Conservation (phyloP, 352 stramenopile species). For the Pythium sp. region DNA sequence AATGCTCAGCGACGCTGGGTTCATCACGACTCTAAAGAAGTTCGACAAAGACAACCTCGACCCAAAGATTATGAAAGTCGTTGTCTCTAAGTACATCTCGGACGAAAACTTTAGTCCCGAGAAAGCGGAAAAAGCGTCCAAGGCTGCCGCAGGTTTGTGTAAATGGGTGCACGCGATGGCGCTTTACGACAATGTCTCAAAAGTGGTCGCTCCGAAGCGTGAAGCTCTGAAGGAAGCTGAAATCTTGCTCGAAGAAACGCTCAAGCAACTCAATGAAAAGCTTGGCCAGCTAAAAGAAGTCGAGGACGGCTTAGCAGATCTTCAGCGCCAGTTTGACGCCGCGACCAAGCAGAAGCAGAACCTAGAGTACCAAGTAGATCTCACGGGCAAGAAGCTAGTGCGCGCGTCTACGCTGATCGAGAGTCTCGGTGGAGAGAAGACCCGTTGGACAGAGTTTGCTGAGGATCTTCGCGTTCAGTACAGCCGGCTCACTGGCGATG, state of each 20-base stretch:
- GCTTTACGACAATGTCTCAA: slow-evolving; percentile 92
- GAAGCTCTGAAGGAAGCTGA: slow-evolving; percentile 86
- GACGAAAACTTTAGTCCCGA: slow-evolving; percentile 91
- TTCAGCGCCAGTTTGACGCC: slow-evolving; percentile 87
- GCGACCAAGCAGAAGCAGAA: slow-evolving; percentile 91
- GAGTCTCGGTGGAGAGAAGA: slow-evolving; percentile 91
- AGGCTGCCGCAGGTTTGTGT: slow-evolving; percentile 90
- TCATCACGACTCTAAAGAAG: slow-evolving; percentile 91
- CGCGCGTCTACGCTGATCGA: slow-evolving; percentile 92
- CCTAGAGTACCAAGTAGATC: slow-evolving; percentile 89
- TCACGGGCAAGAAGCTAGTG: slow-evolving; percentile 93
- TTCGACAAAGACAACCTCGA: slow-evolving; percentile 90
- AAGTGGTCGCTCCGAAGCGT: slow-evolving; percentile 91
- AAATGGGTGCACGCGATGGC: slow-evolving; percentile 94
- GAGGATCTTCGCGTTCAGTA: slow-evolving; percentile 80
- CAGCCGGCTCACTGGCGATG: slow-evolving; percentile 89
- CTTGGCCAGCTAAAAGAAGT: slow-evolving; percentile 89
- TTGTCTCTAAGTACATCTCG: slow-evolving; percentile 88
- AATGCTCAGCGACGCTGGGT: slow-evolving; percentile 90
- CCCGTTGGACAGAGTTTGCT: slow-evolving; percentile 89
- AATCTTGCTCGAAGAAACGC: slow-evolving; percentile 81
- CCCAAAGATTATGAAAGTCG: slow-evolving; percentile 87
- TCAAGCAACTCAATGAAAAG: slow-evolving; percentile 90
- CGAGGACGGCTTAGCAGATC: slow-evolving; percentile 84
- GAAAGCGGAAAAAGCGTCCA: slow-evolving; percentile 91